Conservation (phyloP, 2,329 filamentous ascomycete species). For the Coniochaeta prunicola region DNA sequence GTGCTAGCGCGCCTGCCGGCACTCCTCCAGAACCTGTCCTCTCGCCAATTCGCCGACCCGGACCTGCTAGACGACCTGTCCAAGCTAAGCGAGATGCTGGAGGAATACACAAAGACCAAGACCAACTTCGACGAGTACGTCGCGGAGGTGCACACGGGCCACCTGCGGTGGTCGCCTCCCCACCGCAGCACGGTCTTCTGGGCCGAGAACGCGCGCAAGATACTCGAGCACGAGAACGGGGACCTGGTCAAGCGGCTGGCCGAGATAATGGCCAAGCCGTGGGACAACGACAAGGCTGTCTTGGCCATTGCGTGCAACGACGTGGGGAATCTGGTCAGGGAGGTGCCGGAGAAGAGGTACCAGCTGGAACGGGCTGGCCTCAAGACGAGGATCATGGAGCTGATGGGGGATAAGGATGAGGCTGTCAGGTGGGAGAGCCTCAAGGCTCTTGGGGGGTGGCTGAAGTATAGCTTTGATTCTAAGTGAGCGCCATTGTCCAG, state of each 20-base stretch:
- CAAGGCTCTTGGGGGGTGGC: constrained; percentile 64
- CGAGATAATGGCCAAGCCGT: constrained; percentile 71
- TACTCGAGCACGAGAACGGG: constrained; percentile 76
- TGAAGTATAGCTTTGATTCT: constrained; percentile 56
- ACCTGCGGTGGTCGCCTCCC: constrained; percentile 87
- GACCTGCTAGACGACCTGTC: constrained; percentile 58
- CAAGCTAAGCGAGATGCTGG: constrained; percentile 50
- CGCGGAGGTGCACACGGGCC: constrained; percentile 76
- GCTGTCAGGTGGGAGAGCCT: constrained; percentile 88
- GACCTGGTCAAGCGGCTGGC: constrained; percentile 72
- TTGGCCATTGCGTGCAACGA: constrained; percentile 91
- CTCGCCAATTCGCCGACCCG: constrained; percentile 56
- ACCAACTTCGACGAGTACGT: constrained; percentile 84
- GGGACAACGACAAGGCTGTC: constrained; percentile 77
- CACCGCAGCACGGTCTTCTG: constrained; percentile 84
- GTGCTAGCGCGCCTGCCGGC: constrained; percentile 75
- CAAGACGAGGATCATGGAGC: constrained; percentile 83
- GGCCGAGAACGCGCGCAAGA: constrained; percentile 83
- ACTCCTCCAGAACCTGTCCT: constrained; percentile 54
- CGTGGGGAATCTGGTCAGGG: constrained; percentile 79
- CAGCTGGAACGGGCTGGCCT: constrained; percentile 77
- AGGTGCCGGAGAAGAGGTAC: constrained; percentile 75
- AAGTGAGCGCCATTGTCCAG: constrained; percentile 14
- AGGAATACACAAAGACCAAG: constrained; percentile 63
- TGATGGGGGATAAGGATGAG: constrained; percentile 87